Percentiles rank a stretch among this genome's conserved stretches.
Conservation (phyloP, 495 filamentous ascomycete species). For the Penicillium arizonense region DNA sequence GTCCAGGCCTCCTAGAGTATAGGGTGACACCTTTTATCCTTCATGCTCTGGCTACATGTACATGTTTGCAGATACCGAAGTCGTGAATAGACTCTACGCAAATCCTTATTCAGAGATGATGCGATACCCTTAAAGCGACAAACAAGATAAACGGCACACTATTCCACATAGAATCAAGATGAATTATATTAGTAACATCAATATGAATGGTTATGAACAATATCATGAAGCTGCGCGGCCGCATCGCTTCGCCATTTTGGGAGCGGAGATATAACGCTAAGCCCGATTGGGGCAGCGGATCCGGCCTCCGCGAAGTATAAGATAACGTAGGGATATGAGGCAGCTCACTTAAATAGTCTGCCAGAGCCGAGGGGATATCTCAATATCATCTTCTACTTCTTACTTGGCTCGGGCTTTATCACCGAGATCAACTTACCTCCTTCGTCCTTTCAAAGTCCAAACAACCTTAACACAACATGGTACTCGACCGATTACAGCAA, state of each 20-base stretch:
- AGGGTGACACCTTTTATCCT: too few species aligned
- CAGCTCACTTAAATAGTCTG: background rate
- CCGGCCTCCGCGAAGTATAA: slow-evolving; percentile 22
- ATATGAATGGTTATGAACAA: background rate
- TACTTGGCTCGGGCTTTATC: background rate
- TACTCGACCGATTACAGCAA: slow-evolving; percentile 67
- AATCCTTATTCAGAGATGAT: too few species aligned
- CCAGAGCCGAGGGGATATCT: background rate
- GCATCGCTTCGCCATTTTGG: slow-evolving; percentile 21
- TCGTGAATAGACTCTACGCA: too few species aligned
- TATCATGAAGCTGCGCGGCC: slow-evolving; percentile 9
- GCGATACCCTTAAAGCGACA: too few species aligned
- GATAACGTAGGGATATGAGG: background rate
- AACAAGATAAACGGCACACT: too few species aligned
- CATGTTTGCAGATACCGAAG: too few species aligned
- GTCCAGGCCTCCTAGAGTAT: too few species aligned
- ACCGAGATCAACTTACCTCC: background rate
- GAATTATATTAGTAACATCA: too few species aligned
- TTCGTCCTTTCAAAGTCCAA: background rate
- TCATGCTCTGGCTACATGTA: too few species aligned
- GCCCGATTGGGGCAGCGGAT: slow-evolving; percentile 23
- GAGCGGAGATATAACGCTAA: slow-evolving; percentile 14
- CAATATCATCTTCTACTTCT: background rate
- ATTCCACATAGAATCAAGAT: too few species aligned
- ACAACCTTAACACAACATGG: slow-evolving; percentile 41